phyloP scores from a whole-genome alignment of 2,329 filamentous ascomycete genomes.

The Phialophora macrospora region DNA sequence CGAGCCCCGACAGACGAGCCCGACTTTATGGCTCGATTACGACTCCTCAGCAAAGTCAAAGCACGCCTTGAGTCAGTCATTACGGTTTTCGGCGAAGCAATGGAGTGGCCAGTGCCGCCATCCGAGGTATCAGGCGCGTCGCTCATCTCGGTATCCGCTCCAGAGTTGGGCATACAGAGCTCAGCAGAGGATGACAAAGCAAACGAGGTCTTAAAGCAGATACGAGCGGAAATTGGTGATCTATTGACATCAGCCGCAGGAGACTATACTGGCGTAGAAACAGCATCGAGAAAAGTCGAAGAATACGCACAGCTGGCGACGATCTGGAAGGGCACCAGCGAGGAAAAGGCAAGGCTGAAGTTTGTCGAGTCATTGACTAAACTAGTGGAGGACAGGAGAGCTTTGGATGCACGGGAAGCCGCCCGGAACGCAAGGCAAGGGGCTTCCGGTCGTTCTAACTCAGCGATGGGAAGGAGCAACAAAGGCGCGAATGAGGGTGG shows the following conservation, averaged over 20 bases:
- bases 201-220: slow-evolving; percentile 73
- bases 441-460: slow-evolving; percentile 31
- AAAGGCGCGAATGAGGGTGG: slow-evolving; percentile 44
- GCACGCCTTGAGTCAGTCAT: slow-evolving; percentile 86
- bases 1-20: slow-evolving; percentile 54
- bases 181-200: slow-evolving; percentile 84
- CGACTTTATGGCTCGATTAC: slow-evolving; percentile 74
- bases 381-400: slow-evolving; percentile 75
- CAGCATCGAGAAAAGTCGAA: slow-evolving; percentile 74
- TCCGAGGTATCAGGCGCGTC: slow-evolving; percentile 83
- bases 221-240: slow-evolving; percentile 72
- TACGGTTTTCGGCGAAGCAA: slow-evolving; percentile 88
- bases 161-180: slow-evolving; percentile 69
- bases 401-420: slow-evolving; percentile 45
- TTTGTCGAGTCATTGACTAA: slow-evolving; percentile 83
- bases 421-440: slow-evolving; percentile 55
- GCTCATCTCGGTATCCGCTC: slow-evolving; percentile 87
- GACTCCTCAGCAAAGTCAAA: slow-evolving; percentile 80
- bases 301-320: slow-evolving; percentile 73
- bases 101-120: slow-evolving; percentile 91
- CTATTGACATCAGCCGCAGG: slow-evolving; percentile 66
- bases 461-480: slow-evolving; percentile 41
- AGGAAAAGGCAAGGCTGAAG: slow-evolving; percentile 81
- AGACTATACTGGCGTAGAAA: slow-evolving; percentile 70
- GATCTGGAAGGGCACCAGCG: slow-evolving; percentile 96